Percentiles rank a stretch among this genome's conserved stretches.
Evolutionary conservation across 2,329 filamentous ascomycete genomes (phyloP).

Genomic region (Shiraia sp.): DNA sequence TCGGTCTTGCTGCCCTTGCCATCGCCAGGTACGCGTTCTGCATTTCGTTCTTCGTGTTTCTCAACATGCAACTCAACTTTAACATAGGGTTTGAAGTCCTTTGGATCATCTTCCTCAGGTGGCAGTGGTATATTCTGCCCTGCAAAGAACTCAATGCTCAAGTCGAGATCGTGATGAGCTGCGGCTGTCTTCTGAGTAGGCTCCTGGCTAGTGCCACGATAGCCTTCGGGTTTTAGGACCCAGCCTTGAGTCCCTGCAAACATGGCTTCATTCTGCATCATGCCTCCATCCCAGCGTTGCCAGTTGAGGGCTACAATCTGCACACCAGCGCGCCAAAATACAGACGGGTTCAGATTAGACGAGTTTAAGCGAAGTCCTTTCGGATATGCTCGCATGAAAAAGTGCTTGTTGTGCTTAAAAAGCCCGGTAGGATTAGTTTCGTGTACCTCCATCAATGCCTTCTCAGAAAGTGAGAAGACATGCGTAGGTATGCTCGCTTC

Average conservation of each 20-base stretch:
- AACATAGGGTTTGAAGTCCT: constrained; percentile 72
- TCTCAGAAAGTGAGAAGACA: constrained; percentile 67
- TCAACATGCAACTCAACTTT: constrained; percentile 83
- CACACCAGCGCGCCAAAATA: constrained; percentile 86
- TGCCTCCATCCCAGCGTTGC: constrained; percentile 87
- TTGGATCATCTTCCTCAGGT: constrained; percentile 55
- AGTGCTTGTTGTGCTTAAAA: constrained; percentile 80
- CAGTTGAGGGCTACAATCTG: constrained; percentile 94
- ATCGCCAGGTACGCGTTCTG: constrained; percentile 49
- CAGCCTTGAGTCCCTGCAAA: constrained; percentile 81
- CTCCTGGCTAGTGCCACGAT: constrained; percentile 54
- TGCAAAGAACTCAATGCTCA: constrained; percentile 74
- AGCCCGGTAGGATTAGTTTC: constrained; percentile 60
- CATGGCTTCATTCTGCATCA: constrained; percentile 96
- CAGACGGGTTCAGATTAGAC: constrained; percentile 81
- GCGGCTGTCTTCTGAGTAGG: constrained; percentile 52
- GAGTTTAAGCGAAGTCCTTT: constrained; percentile 80
- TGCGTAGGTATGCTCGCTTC: constrained; percentile 61
- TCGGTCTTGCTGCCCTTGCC: constrained; percentile 59
- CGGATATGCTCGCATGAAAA: constrained; percentile 86
- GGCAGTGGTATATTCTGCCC: constrained; percentile 76
- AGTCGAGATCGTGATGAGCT: constrained; percentile 61
- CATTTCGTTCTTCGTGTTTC: constrained; percentile 56
- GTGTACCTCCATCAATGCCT: constrained; percentile 68
- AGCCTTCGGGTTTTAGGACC: constrained; percentile 80